Conservation (phyloP, 140 eudicot species). For the Cichorium intybus region DNA sequence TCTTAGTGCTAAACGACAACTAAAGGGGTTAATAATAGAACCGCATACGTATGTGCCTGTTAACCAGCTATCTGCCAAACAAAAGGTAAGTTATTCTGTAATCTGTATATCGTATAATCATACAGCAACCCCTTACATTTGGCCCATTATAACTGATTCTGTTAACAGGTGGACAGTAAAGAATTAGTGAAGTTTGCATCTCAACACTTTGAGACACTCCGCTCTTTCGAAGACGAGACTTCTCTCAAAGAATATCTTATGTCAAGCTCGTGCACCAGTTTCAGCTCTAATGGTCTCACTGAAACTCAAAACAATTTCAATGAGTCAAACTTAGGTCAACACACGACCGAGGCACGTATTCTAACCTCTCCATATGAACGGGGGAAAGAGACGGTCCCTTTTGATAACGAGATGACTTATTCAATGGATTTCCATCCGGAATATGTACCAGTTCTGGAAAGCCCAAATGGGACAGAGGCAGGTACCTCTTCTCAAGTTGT, state of each 20-base stretch:
- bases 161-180: conserved; percentile 31
- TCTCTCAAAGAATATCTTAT: conserved; percentile 22
- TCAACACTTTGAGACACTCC: conserved; percentile 23
- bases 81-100: conserved; percentile 27
- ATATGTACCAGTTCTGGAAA: background rate
- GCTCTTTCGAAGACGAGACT: conserved; percentile 21
- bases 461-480: conserved; percentile 11
- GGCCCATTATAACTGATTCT: conserved; percentile 5
- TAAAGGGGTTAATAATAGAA: conserved; percentile 29
- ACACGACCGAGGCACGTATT: background rate
- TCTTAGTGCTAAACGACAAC: conserved; percentile 34
- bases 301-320: background rate
- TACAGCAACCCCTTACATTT: background rate
- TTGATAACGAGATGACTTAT: conserved; percentile 16
- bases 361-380: conserved; percentile 25
- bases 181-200: conserved; percentile 35
- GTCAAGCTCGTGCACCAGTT: background rate
- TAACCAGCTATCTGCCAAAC: conserved; percentile 27
- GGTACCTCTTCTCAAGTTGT: conserved; percentile 14
- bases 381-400: conserved; percentile 17
- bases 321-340: background rate
- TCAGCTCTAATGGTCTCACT: background rate
- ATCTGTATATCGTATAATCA: too few species aligned
- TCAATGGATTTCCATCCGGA: conserved; percentile 1
- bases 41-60: conserved; percentile 17